Evolutionary conservation across 306 rosid species (phyloP).

Genomic region (Begonia peltatifolia): DNA sequence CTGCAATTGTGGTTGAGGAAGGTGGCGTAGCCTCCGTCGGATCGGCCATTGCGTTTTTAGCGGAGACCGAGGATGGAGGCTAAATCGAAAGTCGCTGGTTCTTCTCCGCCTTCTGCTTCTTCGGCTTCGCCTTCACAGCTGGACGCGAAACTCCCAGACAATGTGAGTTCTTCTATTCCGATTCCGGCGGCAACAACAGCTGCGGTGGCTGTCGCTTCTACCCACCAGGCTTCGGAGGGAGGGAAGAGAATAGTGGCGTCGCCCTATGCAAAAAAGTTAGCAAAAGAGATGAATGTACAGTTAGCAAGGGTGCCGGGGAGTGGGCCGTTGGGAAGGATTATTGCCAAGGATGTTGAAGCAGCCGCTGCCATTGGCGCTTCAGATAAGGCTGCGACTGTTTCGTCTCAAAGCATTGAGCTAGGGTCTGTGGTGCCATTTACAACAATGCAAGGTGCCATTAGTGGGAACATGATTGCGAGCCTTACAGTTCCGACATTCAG

Average conservation of each 20-base stretch:
- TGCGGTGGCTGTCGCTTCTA: conserved; percentile 20
- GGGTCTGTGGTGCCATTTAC: conserved; percentile 87
- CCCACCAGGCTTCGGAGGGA: conserved; percentile 84
- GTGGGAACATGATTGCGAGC: conserved; percentile 86
- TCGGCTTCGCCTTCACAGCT: conserved; percentile 9
- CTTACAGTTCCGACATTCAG: conserved; percentile 73
- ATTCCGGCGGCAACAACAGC: conserved; percentile 10
- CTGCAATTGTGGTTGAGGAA: conserved; percentile 89
- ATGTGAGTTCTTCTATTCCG: conserved; percentile 13
- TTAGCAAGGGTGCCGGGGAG: conserved; percentile 47
- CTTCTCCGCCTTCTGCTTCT: conserved; percentile 19
- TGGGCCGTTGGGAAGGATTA: conserved; percentile 85
- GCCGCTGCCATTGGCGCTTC: conserved; percentile 17
- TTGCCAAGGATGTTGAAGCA: conserved; percentile 86
- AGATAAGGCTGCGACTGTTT: neutral
- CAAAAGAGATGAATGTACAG: conserved; percentile 74
- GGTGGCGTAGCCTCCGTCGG: conserved; percentile 83
- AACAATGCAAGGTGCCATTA: conserved; percentile 91
- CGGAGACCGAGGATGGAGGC: conserved; percentile 77
- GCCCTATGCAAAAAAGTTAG: conserved; percentile 90
- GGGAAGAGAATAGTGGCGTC: conserved; percentile 90
- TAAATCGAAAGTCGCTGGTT: conserved; percentile 44
- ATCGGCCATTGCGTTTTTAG: conserved; percentile 77
- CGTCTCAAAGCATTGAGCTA: conserved; percentile 36
- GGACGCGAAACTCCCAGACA: conserved; percentile 16